phyloP scores from a whole-genome alignment of 1,139 yeast species.

The Taphrina betulina region DNA sequence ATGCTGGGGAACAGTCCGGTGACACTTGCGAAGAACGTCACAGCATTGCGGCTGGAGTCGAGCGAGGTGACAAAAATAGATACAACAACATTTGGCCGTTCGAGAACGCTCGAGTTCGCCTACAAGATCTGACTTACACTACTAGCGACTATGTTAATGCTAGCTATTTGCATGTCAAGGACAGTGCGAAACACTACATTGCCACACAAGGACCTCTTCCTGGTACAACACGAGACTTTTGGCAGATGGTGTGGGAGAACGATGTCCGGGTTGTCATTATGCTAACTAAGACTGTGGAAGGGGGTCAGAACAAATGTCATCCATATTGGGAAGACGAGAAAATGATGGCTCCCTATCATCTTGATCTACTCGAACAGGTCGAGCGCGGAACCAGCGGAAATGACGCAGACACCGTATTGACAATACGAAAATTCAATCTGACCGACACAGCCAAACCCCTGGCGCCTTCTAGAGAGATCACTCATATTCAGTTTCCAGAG shows the following conservation, averaged over 20 bases:
- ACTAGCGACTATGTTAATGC: slow-evolving; percentile 61
- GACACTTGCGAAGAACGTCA: slow-evolving; percentile 44
- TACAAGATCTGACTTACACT: slow-evolving; percentile 41
- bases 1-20: slow-evolving; percentile 16
- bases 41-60: slow-evolving; percentile 67
- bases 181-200: slow-evolving; percentile 53
- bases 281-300: slow-evolving; percentile 59
- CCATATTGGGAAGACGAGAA: slow-evolving; percentile 52
- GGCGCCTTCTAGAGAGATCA: slow-evolving; percentile 44
- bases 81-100: slow-evolving; percentile 81
- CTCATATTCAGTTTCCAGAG: slow-evolving; percentile 66
- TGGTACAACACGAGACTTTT: slow-evolving; percentile 74
- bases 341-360: slow-evolving; percentile 1
- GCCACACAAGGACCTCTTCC: slow-evolving; percentile 87
- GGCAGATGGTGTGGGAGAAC: slow-evolving; percentile 69
- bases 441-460: slow-evolving; percentile 6
- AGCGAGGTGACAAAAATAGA: slow-evolving; percentile 63
- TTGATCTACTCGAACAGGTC: slow-evolving; percentile 1
- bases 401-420: slow-evolving; percentile 33
- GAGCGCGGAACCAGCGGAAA: neutral
- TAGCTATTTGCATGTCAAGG: slow-evolving; percentile 50
- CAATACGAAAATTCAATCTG: slow-evolving; percentile 38
- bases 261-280: slow-evolving; percentile 65
- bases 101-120: slow-evolving; percentile 72
- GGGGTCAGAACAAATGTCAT: slow-evolving; percentile 57